Base-by-base conservation (phyloP, 306 rosid genomes). In the Herpetospermum pedunculosum region DNA sequence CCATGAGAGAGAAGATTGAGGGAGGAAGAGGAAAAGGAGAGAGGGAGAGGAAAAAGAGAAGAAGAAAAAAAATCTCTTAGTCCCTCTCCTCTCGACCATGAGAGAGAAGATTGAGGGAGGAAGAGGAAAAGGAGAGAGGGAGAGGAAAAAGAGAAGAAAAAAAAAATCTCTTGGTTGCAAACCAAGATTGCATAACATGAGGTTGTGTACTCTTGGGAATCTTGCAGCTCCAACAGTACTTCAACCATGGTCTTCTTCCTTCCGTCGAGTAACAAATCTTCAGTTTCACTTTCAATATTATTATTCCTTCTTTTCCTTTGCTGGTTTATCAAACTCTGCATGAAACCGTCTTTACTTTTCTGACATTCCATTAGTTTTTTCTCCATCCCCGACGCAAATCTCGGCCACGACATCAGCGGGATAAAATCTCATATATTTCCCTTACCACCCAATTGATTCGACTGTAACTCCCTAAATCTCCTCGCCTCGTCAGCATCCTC, bases 311-410 rank as follows among this genome's bases (percentile, higher is more conserved):
- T 21, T 9, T 48, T 70, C 54, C 79, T 53, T 13, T 62, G 81
- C 32, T 81, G 67, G 54, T 73, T 75, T 11, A 84, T 78, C 74
- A 84, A 71, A 71, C 29, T 64, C 49, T 79, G 81, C 76, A 76
- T 46, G 58, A 78, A 79, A 46, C 23, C 62, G 29, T 81, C 82
- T 73, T 81, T 81, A 62, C 43, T 77, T 37, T 21, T 10, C 34
- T 79, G 77, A 38, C 82, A 43, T n/a, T 34, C 26, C 73, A 44
- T 60, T 70, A 79, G 49, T 49, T 63, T 62, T 15, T 73, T 78
- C 68, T 81, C 83, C 23, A 73, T 26, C 14, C 15, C n/a, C n/a
- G 59, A 65, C 0, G 25, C 5, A 41, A 67, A 43, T 49, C 75
- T 76, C 5, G 70, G 8, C 28, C 73, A 81, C 25, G 73, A 52